Percentiles rank a stretch among this genome's conserved stretches.
Evolutionary conservation across 768 basidiomycete genomes (phyloP).

Genomic region (Rhodotorula diobovata): DNA sequence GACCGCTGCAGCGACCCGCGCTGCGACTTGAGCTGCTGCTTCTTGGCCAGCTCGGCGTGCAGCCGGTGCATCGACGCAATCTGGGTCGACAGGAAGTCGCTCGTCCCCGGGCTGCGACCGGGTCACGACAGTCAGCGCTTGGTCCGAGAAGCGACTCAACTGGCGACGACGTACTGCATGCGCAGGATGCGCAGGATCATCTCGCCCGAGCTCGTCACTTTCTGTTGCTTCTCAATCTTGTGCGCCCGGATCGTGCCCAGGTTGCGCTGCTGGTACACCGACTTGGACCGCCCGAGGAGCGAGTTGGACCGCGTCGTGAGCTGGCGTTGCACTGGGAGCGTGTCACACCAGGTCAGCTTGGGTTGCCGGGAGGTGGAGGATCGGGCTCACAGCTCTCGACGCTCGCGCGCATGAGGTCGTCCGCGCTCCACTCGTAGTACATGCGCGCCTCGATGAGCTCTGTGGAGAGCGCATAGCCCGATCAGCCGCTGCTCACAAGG

Average conservation of each 20-base stretch:
- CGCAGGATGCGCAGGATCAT: constrained; percentile 89
- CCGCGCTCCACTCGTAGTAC: constrained; percentile 85
- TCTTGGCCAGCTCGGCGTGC: constrained; percentile 62
- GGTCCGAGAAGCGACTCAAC: not conserved
- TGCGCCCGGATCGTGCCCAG: constrained; percentile 91
- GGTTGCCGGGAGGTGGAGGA: not conserved
- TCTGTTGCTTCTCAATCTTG: constrained; percentile 84
- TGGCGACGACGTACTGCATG: constrained; percentile 54
- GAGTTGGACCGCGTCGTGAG: constrained; percentile 48
- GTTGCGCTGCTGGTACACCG: constrained; percentile 85
- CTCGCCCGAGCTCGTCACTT: constrained; percentile 64
- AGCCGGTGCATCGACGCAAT: constrained; percentile 74
- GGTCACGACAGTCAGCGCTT: not conserved
- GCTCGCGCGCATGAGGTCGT: constrained; percentile 48
- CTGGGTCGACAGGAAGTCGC: constrained; percentile 83
- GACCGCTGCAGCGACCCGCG: constrained; percentile 28
- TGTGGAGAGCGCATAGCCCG: not conserved
- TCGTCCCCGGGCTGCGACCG: constrained; percentile 61
- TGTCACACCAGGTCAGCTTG: not conserved
- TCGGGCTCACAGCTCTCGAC: constrained; percentile 36
- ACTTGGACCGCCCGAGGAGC: constrained; percentile 83
- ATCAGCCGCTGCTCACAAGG: not conserved
- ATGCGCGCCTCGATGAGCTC: constrained; percentile 58
- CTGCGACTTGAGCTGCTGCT: constrained; percentile 17
- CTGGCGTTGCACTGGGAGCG: constrained; percentile 15